Base-by-base conservation (phyloP, 2,329 filamentous ascomycete genomes). In the Hymenoscyphus occultus region DNA sequence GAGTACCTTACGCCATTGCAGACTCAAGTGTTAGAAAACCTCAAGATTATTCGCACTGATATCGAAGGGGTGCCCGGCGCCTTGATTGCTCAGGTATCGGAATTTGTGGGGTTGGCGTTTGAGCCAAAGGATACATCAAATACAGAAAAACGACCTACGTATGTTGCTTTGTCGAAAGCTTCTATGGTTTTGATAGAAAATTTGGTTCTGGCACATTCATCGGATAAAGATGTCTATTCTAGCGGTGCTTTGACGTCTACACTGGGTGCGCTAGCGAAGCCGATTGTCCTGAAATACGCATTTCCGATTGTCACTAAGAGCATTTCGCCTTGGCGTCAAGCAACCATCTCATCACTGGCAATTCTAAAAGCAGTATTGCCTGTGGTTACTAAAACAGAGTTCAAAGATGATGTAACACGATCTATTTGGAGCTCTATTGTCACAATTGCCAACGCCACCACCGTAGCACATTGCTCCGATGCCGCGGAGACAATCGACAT, bases 151-250 rank as follows among this genome's bases (percentile, higher is more conserved):
- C 86, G 86, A 64, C 90, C 92, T 6, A 96, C 92, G 0, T 98
- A 93, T 74, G 87, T 99, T 63, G 94, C 95, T 40, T 85, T 98
- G 74, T 92, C 93, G 0, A 96, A 95, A 76, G 86, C 86, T 22
- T 87, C 90, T 65, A 95, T 97, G 83, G 80, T 83, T 1, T 84
- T 92, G 57, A 77, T 96, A 1, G 82, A 90, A 68, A 79, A 78
- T 0, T 78, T 92, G 2, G 80, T 90, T 3, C 77, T 86, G 3
- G 78, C 80, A 16, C 87, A 91, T 68, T 83, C 86, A 0, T 76
- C 79, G 0, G 86, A 90, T 31, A 73, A 80, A n/a, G 86, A 90
- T 42, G 85, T 96, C 0, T 93, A 93, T 72, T 80, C 79, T 1
- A 87, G 86, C 56, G 87, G 87, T 0, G 87, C 91, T 0, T 81